Conservation (phyloP, 257 asterid genomes). For the Gentiana dahurica region DNA sequence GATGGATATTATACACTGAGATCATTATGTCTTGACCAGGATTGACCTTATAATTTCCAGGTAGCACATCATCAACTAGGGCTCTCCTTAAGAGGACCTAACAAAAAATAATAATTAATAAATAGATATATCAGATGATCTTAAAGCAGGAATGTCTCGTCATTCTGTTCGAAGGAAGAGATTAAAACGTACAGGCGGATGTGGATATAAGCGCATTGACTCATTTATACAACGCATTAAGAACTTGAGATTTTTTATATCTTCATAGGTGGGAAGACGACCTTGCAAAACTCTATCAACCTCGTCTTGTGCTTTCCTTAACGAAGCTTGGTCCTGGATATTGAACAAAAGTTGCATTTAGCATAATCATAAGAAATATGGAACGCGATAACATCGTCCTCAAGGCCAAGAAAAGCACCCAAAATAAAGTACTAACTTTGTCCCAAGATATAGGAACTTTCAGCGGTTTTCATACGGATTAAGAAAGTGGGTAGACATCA, state of each 20-base stretch:
- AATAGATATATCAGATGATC: conserved; percentile 10
- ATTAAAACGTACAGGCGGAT: conserved; percentile 74
- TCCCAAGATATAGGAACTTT: too few relatives aligned
- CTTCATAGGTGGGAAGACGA: conserved; percentile 69
- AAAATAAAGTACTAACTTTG: too few relatives aligned
- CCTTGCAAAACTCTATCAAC: conserved; percentile 81
- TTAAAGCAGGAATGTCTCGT: neutral
- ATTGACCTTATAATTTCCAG: conserved; percentile 84
- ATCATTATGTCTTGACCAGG: conserved; percentile 97
- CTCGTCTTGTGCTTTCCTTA: conserved; percentile 80
- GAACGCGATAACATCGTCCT: too few relatives aligned
- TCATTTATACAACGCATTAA: conserved; percentile 76
- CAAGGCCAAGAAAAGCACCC: too few relatives aligned
- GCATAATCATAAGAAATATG: too few relatives aligned
- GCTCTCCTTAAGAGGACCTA: conserved; percentile 92
- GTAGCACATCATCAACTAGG: conserved; percentile 64
- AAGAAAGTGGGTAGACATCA: too few relatives aligned
- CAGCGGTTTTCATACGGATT: too few relatives aligned
- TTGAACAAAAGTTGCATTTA: conserved; percentile 4
- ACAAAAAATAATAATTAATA: too few relatives aligned
- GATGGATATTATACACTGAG: conserved; percentile 94
- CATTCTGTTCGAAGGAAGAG: conserved; percentile 1
- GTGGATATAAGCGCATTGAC: conserved; percentile 94
- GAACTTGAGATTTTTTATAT: conserved; percentile 74
- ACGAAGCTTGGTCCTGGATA: conserved; percentile 52